phyloP scores from a whole-genome alignment of 352 stramenopile species.

The Thraustochytrium sp. region DNA sequence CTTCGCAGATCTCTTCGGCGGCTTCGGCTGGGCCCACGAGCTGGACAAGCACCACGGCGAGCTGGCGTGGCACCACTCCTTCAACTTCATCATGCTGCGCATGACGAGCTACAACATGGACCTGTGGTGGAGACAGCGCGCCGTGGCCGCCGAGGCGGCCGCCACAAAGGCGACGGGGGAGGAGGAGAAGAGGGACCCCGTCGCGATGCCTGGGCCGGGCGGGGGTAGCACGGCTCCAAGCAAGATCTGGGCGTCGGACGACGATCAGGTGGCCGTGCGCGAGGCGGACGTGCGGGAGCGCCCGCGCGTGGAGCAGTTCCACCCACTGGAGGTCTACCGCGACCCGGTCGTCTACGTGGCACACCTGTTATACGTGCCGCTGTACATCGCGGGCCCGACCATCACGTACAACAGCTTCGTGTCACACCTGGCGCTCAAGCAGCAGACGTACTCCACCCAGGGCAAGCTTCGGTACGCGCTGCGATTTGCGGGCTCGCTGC shows the following conservation, averaged over 20 bases:
- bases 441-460: neutral
- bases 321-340: conserved; percentile 44
- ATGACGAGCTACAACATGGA: conserved; percentile 56
- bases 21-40: neutral
- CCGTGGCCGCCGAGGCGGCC: neutral
- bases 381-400: conserved; percentile 60
- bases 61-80: conserved; percentile 52
- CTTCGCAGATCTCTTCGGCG: neutral
- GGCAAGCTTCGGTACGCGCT: conserved; percentile 49
- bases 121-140: conserved; percentile 46
- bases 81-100: conserved; percentile 55
- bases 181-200: neutral
- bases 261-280: neutral
- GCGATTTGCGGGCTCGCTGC: conserved; percentile 45
- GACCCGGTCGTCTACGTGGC: conserved; percentile 47
- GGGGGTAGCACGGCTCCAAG: too few relatives aligned
- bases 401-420: conserved; percentile 58
- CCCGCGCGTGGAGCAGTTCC: conserved; percentile 47
- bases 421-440: neutral
- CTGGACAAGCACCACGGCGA: conserved; percentile 47
- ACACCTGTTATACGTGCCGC: conserved; percentile 58
- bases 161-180: neutral
- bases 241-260: conserved; percentile 14
- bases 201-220: neutral
- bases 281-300: conserved; percentile 3